Conservation (phyloP, 306 rosid genomes). For the Casuarina glauca region DNA sequence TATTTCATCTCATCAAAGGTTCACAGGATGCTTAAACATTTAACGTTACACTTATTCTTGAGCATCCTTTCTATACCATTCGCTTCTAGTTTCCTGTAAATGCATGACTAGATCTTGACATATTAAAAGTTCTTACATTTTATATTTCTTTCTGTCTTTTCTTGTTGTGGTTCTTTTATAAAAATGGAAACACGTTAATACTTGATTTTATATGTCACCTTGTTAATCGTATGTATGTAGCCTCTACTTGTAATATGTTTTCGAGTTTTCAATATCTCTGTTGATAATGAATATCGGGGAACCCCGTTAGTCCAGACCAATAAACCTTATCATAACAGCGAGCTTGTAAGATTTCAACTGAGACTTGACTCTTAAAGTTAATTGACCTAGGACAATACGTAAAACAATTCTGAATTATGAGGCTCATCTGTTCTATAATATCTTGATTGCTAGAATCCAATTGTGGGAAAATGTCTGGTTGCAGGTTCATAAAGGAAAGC, state of each 20-base stretch:
- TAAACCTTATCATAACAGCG: not conserved
- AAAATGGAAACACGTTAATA: not conserved
- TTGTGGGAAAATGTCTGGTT: conserved; percentile 13
- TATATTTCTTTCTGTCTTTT: not conserved
- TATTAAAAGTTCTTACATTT: not conserved
- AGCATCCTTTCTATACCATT: not conserved
- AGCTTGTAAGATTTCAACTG: not conserved
- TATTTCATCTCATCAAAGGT: not conserved
- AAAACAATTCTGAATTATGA: conserved; percentile 21
- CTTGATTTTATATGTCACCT: not conserved
- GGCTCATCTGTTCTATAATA: not conserved
- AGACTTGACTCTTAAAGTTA: not conserved
- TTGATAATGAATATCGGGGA: not conserved
- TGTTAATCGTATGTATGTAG: not conserved
- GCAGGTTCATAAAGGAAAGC: conserved; percentile 90
- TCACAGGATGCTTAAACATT: not conserved
- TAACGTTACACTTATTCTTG: not conserved
- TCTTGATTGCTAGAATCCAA: conserved; percentile 19
- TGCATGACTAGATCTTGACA: not conserved
- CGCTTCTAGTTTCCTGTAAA: not conserved
- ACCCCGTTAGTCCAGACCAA: not conserved
- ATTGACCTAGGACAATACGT: conserved; percentile 5
- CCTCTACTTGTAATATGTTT: not conserved
- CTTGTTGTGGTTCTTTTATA: not conserved
- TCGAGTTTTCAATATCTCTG: not conserved